phyloP scores from a whole-genome alignment of 371 early-diverging fungal species.

The Umbelopsis sp. region DNA sequence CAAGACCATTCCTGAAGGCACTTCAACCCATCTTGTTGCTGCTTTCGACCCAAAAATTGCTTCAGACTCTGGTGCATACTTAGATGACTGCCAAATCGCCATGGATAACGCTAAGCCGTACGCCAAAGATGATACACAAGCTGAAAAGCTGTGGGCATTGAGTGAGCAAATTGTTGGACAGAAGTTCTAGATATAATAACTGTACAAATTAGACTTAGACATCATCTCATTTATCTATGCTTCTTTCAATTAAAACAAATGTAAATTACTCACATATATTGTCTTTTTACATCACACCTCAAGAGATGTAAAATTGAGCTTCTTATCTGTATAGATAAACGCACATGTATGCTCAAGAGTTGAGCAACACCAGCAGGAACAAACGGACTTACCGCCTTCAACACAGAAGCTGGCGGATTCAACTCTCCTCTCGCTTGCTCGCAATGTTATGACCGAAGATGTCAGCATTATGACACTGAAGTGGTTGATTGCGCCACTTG shows the following conservation, averaged over 20 bases:
- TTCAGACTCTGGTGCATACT: constrained; percentile 31
- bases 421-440: too few species aligned
- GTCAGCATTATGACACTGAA: too few species aligned
- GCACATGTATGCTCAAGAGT: constrained; percentile 12
- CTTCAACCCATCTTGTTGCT: constrained; percentile 19
- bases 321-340: too few species aligned
- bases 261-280: too few species aligned
- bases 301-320: too few species aligned
- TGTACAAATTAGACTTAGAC: too few species aligned
- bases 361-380: constrained; percentile 43
- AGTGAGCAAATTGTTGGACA: constrained; percentile 9
- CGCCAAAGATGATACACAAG: background rate
- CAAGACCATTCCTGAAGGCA: constrained; percentile 8
- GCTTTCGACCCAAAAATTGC: constrained; percentile 23
- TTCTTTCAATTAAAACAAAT: too few species aligned
- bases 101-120: background rate
- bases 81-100: constrained; percentile 26
- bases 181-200: background rate
- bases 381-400: constrained; percentile 6
- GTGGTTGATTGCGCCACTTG: too few species aligned
- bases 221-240: too few species aligned
- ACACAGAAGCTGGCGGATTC: too few species aligned
- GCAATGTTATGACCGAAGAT: too few species aligned
- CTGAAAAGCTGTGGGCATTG: constrained; percentile 9
- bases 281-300: too few species aligned